Percentiles rank a stretch among this genome's conserved stretches.
Evolutionary conservation across 2,329 filamentous ascomycete species (phyloP).

Genomic region (Cadophora luteo-olivacea): DNA sequence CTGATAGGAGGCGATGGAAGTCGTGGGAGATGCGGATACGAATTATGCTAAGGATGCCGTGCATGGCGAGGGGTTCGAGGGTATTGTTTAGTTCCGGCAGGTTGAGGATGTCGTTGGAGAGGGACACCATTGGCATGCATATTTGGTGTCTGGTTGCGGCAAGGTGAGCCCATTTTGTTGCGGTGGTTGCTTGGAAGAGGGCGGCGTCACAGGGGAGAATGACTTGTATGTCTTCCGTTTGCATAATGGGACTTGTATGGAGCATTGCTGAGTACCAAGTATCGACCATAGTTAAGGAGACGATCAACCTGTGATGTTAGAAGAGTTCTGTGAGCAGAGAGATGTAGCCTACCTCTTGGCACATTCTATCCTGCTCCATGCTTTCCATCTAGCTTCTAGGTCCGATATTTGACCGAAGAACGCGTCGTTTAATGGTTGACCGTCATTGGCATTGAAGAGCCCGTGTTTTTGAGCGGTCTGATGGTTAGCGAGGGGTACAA

Average conservation of each 20-base stretch:
- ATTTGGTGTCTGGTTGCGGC: conserved; percentile 37
- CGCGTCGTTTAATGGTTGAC: conserved; percentile 48
- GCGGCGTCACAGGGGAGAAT: conserved; percentile 33
- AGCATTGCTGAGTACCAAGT: conserved; percentile 36
- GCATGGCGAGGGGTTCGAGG: conserved; percentile 45
- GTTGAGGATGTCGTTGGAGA: conserved; percentile 43
- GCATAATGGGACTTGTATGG: conserved; percentile 33
- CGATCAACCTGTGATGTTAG: conserved; percentile 31
- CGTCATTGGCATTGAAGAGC: conserved; percentile 55
- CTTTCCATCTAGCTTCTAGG: conserved; percentile 55
- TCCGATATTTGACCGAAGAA: conserved; percentile 53
- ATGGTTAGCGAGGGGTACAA: neutral
- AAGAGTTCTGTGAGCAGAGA: neutral
- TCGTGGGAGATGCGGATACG: conserved; percentile 51
- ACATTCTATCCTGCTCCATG: conserved; percentile 59
- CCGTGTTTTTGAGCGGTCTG: conserved; percentile 56
- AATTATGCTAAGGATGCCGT: conserved; percentile 48
- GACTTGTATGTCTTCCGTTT: conserved; percentile 31
- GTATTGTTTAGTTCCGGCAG: conserved; percentile 44
- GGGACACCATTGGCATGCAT: conserved; percentile 33
- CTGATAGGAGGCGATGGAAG: conserved; percentile 50
- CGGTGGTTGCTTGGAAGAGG: conserved; percentile 34
- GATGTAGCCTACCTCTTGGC: conserved; percentile 49
- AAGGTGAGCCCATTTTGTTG: conserved; percentile 34
- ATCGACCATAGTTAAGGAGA: conserved; percentile 36